Base-by-base conservation (phyloP, 352 stramenopile species). In the Saprolegnia diclina region DNA sequence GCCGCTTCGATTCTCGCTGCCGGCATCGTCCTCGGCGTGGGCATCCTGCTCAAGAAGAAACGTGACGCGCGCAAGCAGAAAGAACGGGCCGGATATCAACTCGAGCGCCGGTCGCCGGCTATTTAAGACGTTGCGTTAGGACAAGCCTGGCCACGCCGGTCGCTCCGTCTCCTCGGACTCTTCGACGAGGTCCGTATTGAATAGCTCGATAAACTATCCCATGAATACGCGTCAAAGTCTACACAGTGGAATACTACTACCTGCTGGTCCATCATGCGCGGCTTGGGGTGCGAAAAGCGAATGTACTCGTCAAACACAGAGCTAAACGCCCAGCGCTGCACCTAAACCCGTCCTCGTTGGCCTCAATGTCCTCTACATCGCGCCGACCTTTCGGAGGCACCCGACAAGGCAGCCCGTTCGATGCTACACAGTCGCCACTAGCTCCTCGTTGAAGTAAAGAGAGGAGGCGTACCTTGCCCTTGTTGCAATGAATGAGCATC, bases 401-500 rank as follows among this genome's bases (percentile, higher is more conserved):
- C 85, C 85, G 4, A 94, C 82, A 35, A 94, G 74, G 48, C 81
- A 91, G 22, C 85, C 85, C 18, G 85, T 94, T 29, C 85, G 83
- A 73, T 94, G 85, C 85, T 92, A 56, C 37, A 16, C 2, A 71
- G 52, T 59, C 24, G 52, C 35, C 10, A 11, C 11, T 3, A 59
- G 24, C 16, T 16, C 16, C 52, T 59, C 35, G 40, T 63, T 6
- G 29, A 73, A 55, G 22, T 40, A 54, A 29, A 63, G 16, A 24
- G 61, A 65, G 10, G 63, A 48, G n/a, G 5, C 48, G 44, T 68
- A 89, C 83, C 75, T 94, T 94, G 29, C 85, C 85, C 64, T 94
- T 94, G 74, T 92, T 94, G 78, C 85, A 92, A 74, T 94, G 85
- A 69, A 94, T 94, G 24, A 94, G 79, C 81, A 94, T 90, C 21